Percentiles rank a stretch among this genome's conserved stretches.
Evolutionary conservation across 2,329 filamentous ascomycete genomes (phyloP).

Genomic region (Diaporthe capsici): DNA sequence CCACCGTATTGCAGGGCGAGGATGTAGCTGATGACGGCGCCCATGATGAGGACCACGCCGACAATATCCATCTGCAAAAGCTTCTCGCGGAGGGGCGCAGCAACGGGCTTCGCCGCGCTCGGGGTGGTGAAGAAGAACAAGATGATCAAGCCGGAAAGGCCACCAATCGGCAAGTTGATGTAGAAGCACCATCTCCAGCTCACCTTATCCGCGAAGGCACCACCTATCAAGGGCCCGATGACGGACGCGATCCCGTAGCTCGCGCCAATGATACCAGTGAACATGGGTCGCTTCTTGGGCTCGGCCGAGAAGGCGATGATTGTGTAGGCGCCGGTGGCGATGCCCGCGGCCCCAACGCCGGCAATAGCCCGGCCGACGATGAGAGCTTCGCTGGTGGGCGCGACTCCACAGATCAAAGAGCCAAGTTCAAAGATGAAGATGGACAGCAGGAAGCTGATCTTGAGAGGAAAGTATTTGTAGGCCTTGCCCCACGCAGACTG

Average conservation of each 20-base stretch:
- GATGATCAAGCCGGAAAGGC: conserved; percentile 45
- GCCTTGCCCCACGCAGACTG: conserved; percentile 48
- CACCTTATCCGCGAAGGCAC: conserved; percentile 47
- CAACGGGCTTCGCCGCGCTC: conserved; percentile 49
- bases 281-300: conserved; percentile 44
- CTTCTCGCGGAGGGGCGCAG: conserved; percentile 53
- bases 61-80: conserved; percentile 58
- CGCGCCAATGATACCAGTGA: conserved; percentile 42
- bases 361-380: conserved; percentile 44
- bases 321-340: conserved; percentile 41
- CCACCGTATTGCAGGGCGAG: conserved; percentile 61
- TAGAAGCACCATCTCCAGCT: conserved; percentile 51
- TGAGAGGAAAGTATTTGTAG: conserved; percentile 57
- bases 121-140: conserved; percentile 55
- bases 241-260: conserved; percentile 45
- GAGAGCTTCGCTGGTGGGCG: conserved; percentile 44
- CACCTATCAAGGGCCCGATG: conserved; percentile 47
- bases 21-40: conserved; percentile 54
- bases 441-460: conserved; percentile 54
- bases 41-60: conserved; percentile 56
- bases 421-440: conserved; percentile 62
- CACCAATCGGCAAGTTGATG: conserved; percentile 52
- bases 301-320: conserved; percentile 45
- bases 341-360: conserved; percentile 41
- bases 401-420: conserved; percentile 58